Evolutionary conservation across 139 green algal species (phyloP).

Genomic region (Nannochloris sp.): DNA sequence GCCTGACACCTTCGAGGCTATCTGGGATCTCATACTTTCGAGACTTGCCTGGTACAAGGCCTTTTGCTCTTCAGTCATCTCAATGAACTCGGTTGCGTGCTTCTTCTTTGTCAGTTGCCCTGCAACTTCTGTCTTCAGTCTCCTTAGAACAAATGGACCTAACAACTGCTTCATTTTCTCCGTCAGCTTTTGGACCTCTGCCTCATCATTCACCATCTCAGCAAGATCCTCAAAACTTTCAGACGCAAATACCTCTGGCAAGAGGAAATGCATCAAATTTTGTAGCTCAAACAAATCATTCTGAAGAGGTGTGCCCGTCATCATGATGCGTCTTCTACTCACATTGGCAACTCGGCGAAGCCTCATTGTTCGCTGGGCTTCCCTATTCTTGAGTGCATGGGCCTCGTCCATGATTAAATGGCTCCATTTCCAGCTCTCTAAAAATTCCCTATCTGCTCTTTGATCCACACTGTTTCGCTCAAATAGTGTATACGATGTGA

Average conservation of each 20-base stretch:
- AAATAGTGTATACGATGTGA: constrained; percentile 86
- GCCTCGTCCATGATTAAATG: constrained; percentile 75
- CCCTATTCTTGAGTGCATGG: constrained; percentile 84
- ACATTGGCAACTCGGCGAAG: constrained; percentile 36
- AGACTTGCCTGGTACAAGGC: constrained; percentile 47
- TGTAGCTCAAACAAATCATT: constrained; percentile 85
- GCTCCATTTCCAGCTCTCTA: constrained; percentile 53
- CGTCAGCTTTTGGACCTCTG: constrained; percentile 37
- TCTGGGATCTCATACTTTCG: constrained; percentile 16
- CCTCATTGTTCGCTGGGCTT: constrained; percentile 28
- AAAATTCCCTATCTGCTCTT: constrained; percentile 24
- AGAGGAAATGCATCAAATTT: constrained; percentile 78
- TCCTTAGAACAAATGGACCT: constrained; percentile 80
- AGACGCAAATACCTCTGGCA: constrained; percentile 65
- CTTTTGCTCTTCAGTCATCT: constrained; percentile 49
- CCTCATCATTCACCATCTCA: constrained; percentile 30
- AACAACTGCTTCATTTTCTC: constrained; percentile 74
- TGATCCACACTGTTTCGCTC: constrained; percentile 59
- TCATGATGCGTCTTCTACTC: constrained; percentile 63
- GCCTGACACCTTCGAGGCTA: constrained; percentile 11
- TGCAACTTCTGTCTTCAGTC: constrained; percentile 83
- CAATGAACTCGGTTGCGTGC: constrained; percentile 45
- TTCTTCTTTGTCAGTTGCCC: constrained; percentile 70
- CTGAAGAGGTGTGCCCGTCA: constrained; percentile 84
- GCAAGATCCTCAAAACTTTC: constrained; percentile 27